These are phyloP conservation scores for Globisporangium recalcitrans DNA, from an alignment of 352 stramenopile genomes.

Conservation along the genomic window DNA sequence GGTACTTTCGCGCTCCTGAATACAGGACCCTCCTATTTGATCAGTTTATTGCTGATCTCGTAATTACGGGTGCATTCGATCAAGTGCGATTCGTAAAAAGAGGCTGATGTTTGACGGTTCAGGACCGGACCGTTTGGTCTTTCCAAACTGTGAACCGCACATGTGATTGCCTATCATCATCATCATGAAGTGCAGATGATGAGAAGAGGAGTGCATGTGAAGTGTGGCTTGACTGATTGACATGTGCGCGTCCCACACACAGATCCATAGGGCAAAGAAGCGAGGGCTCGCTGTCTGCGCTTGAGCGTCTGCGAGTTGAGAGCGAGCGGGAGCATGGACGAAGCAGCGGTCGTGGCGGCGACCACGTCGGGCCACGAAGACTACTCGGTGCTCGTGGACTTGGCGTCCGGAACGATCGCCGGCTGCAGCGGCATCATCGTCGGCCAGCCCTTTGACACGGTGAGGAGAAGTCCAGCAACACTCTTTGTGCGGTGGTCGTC, in stretches of 20 bases:
- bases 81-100: constrained; percentile 6
- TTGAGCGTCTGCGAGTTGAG: neutral
- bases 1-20: neutral
- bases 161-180: neutral
- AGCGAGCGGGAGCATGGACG: constrained; percentile 1
- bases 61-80: neutral
- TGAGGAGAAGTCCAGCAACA: no score
- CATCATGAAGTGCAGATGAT: neutral
- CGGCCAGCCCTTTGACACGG: constrained; percentile 56
- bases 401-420: constrained; percentile 43
- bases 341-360: constrained; percentile 19
- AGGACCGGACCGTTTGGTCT: neutral
- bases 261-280: neutral
- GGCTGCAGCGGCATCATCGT: constrained; percentile 53
- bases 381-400: constrained; percentile 48
- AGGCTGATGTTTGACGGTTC: neutral
- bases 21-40: neutral
- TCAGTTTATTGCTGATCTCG: neutral
- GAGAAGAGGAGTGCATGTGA: neutral
- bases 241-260: neutral
- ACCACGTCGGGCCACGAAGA: constrained; percentile 25
- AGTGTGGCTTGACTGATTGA: neutral
- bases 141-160: neutral
- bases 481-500: no score
- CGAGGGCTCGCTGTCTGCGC: neutral